phyloP scores from a whole-genome alignment of 139 green algal genomes.

The Nannochloris sp. region DNA sequence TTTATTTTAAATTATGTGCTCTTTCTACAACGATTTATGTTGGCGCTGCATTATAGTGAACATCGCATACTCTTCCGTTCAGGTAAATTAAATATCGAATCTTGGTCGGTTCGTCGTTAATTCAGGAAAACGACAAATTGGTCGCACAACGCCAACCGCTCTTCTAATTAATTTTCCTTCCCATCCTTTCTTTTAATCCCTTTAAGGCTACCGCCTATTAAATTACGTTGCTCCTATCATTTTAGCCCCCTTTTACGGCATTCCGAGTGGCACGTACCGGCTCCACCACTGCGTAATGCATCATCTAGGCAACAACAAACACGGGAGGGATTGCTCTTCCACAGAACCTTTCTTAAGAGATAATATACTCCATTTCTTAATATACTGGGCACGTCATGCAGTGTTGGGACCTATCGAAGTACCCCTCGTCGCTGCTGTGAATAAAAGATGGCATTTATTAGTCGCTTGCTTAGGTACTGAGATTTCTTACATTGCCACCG shows the following conservation, averaged over 20 bases:
- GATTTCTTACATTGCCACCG: conserved; percentile 17
- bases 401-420: conserved; percentile 60
- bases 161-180: too few species aligned
- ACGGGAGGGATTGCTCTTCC: conserved; percentile 48
- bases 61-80: conserved; percentile 54
- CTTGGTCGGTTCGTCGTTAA: too few species aligned
- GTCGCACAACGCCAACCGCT: too few species aligned
- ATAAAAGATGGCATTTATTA: conserved; percentile 21
- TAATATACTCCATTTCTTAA: conserved; percentile 57
- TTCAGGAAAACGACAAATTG: too few species aligned
- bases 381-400: conserved; percentile 70
- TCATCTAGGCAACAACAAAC: conserved; percentile 50
- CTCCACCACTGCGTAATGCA: conserved; percentile 87
- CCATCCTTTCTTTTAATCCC: too few species aligned
- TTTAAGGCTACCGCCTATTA: too few species aligned
- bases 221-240: conserved; percentile 44
- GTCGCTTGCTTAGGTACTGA: conserved; percentile 20
- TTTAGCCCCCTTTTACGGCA: conserved; percentile 38
- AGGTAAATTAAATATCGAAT: too few species aligned
- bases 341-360: conserved; percentile 72
- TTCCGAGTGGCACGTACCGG: conserved; percentile 69
- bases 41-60: conserved; percentile 66
- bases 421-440: conserved; percentile 42
- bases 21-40: conserved; percentile 68
- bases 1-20: conserved; percentile 47